Evolutionary conservation across 2,329 filamentous ascomycete genomes (phyloP).

Genomic region (Pseudogymnoascus sp.): DNA sequence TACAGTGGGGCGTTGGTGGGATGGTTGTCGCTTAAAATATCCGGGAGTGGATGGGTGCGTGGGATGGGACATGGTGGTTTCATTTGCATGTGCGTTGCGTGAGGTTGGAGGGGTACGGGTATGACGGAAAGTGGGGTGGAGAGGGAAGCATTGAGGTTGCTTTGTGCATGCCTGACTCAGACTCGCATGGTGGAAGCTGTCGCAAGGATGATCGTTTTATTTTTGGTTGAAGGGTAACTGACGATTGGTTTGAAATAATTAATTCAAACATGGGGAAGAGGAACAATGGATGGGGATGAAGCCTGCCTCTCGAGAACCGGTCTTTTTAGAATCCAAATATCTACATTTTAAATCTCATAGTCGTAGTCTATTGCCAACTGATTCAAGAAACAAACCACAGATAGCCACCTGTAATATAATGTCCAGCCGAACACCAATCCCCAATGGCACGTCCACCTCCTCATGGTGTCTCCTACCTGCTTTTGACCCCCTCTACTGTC

Average conservation of each 20-base stretch:
- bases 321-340: neutral
- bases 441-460: neutral
- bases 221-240: neutral
- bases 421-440: neutral
- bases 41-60: neutral
- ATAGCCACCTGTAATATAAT: neutral
- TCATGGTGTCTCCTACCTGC: neutral
- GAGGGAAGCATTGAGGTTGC: neutral
- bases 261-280: neutral
- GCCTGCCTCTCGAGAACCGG: neutral
- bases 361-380: neutral
- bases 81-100: constrained; percentile 8
- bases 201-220: neutral
- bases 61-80: neutral
- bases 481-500: neutral
- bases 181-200: neutral
- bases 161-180: neutral
- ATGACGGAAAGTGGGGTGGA: neutral
- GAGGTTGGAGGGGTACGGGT: neutral
- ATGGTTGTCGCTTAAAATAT: constrained; percentile 3
- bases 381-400: neutral
- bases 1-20: neutral
- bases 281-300: neutral
- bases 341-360: neutral
- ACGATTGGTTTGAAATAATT: neutral